Percentiles rank a stretch among this genome's conserved stretches.
phyloP scores from a whole-genome alignment of 805 yeast species.

The Monosporozyma aerobia region DNA sequence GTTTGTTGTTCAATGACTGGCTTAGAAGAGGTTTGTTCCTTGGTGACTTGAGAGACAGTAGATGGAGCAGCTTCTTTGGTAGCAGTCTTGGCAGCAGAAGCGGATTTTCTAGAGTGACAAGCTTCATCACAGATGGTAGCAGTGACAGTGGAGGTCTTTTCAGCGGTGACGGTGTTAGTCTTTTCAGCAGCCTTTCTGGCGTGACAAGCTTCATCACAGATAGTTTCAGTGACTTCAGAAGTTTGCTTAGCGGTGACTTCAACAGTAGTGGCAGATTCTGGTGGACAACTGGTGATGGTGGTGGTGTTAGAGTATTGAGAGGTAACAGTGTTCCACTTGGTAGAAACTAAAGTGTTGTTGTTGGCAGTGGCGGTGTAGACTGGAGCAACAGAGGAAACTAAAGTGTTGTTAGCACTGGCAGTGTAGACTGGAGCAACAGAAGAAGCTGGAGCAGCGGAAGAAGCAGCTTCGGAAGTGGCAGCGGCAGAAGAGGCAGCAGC shows the following conservation, averaged over 20 bases:
- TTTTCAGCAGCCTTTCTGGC: slow-evolving; percentile 6
- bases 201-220: slow-evolving; percentile 11
- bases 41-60: slow-evolving; percentile 3
- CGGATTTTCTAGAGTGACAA: slow-evolving; percentile 6
- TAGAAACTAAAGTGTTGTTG: background rate
- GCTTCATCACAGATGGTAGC: slow-evolving; percentile 7
- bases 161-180: background rate
- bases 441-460: background rate
- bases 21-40: background rate
- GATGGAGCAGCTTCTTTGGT: slow-evolving; percentile 1
- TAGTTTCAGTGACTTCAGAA: slow-evolving; percentile 6
- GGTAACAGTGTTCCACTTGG: background rate
- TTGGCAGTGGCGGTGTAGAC: background rate
- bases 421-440: background rate
- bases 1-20: slow-evolving; percentile 6
- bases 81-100: background rate
- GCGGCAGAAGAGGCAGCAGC: background rate
- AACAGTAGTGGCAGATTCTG: slow-evolving; percentile 2
- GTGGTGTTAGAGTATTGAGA: slow-evolving; percentile 1
- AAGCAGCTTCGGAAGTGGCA: background rate
- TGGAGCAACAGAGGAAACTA: background rate
- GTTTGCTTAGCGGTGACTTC: background rate
- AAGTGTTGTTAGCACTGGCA: background rate
- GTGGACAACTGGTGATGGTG: slow-evolving; percentile 1
- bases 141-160: slow-evolving; percentile 4